Evolutionary conservation across 768 basidiomycete species (phyloP).

Genomic region (Kwoniella pini): DNA sequence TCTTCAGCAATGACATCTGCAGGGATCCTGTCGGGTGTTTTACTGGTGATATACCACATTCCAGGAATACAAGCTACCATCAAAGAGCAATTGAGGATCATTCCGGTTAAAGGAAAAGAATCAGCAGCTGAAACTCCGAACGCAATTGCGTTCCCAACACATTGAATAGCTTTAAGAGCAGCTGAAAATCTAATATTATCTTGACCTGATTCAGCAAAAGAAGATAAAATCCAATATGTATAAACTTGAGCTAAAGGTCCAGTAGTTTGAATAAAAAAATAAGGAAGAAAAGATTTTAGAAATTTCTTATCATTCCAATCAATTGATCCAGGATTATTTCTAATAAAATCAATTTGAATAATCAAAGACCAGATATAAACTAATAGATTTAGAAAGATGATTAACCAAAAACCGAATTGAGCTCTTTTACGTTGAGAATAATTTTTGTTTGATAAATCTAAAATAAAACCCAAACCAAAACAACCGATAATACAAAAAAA

Average conservation of each 20-base stretch:
- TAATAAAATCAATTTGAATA: not conserved
- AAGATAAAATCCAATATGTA: constrained; percentile 41
- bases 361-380: constrained; percentile 9
- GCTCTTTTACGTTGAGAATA: constrained; percentile 15
- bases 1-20: constrained; percentile 20
- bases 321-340: constrained; percentile 1
- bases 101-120: not conserved
- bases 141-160: not conserved
- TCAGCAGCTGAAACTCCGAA: not conserved
- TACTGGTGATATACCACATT: not conserved
- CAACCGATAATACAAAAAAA: constrained; percentile 22
- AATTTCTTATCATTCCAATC: not conserved
- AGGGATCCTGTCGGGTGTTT: constrained; percentile 18
- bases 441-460: constrained; percentile 32
- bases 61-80: not conserved
- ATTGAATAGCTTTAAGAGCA: not conserved
- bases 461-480: constrained; percentile 26
- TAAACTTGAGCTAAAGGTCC: constrained; percentile 27
- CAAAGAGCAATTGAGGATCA: not conserved
- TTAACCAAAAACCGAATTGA: not conserved
- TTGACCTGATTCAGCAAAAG: constrained; percentile 18
- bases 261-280: constrained; percentile 20
- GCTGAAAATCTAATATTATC: not conserved
- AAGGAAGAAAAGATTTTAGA: constrained; percentile 8
- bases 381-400: constrained; percentile 3